Evolutionary conservation across 106 monocot species (phyloP).

Genomic region (Ottelia alismoides): DNA sequence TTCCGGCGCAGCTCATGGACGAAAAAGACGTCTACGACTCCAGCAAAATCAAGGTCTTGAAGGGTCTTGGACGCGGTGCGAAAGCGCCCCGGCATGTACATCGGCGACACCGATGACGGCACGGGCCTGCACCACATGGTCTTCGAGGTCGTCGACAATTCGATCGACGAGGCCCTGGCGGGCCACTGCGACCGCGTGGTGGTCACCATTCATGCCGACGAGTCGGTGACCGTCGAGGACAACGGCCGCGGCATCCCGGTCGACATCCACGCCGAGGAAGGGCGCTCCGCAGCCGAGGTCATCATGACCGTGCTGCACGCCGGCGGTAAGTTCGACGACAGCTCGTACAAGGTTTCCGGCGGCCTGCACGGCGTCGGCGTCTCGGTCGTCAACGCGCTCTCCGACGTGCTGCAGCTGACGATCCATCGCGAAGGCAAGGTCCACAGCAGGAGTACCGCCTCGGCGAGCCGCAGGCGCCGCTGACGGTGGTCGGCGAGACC

Average conservation of each 20-base stretch:
- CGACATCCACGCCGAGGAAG: neutral
- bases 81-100: slow-evolving; percentile 3
- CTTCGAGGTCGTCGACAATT: neutral
- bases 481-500: no score
- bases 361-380: neutral
- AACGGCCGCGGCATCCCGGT: slow-evolving; percentile 1
- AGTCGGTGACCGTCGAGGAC: neutral
- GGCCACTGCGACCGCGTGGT: neutral
- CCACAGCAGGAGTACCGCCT: no score
- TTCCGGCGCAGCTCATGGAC: no score
- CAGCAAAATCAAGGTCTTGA: neutral
- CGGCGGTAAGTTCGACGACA: no score
- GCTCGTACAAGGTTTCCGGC: neutral
- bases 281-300: neutral
- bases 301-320: no score
- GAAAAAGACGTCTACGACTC: neutral
- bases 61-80: neutral
- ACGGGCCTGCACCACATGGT: neutral
- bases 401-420: neutral
- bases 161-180: neutral
- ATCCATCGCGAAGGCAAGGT: no score
- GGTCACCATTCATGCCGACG: neutral
- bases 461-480: no score
- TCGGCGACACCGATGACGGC: neutral
- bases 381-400: neutral